Evolutionary conservation across 345 rosid genomes (phyloP), one percentile per base, ranked within the genome.

Genomic region (Erucastrum elatum): DNA sequence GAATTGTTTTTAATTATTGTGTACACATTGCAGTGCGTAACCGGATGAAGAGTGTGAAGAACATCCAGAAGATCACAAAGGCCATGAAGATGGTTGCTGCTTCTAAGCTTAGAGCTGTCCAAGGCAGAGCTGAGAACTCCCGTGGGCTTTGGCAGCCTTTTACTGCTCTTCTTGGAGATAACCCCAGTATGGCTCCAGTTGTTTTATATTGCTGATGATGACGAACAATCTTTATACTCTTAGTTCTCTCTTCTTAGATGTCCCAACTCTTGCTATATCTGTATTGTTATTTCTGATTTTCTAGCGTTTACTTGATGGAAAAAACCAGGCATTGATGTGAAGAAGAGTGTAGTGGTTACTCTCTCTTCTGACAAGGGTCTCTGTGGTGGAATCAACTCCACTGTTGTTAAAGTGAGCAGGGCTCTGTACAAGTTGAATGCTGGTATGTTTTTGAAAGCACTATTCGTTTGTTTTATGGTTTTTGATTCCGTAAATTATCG

Each of bases 31-130:
- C 89, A 95, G 98, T 95, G 76, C 86, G 99, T 74, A 91, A 93
- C 74, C 85, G 98, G 27, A 95, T 95, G 99, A 95, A 95, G 93
- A 95, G 99, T 91, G 89, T 95, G 21, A 93, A 86, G 87, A 95
- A 91, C 80, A 95, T 95, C 80, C 97, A 95, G 81, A 95, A 95
- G 80, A 95, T 95, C 78, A 95, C 97, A 5, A 95, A 95, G 89
- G 99, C 99, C 21, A 95, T 95, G 99, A 95, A 95, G 92, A 95
- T 95, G 99, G 99, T 95, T 89, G 98, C 99, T 70, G 99, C 99
- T 77, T 95, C 98, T 8, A 95, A 95, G 90, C 85, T 95, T 16
- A 88, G 98, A 62, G 92, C 88, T 64, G 85, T 95, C 82, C 97
- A 93, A 86, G 73, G 72, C 58, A 89, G 75, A 86, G 82, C 99